A percentile compares a stretch with the other conserved stretches of the same genome.
Conservation (phyloP, 257 asterid species). For the Linaria vulgaris region DNA sequence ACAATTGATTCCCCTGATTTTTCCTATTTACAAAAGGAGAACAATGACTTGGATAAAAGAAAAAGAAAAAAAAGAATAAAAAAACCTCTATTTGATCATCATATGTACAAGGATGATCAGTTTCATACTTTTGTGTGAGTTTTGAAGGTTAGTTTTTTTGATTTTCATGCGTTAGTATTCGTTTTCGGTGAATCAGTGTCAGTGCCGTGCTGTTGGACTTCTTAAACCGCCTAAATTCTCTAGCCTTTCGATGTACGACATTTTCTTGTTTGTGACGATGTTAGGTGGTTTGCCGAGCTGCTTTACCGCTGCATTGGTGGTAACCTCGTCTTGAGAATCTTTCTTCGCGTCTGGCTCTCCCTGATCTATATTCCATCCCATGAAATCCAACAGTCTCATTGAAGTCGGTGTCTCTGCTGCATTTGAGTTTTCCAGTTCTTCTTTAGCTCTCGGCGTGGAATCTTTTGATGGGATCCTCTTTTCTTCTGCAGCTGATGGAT, state of each 20-base stretch:
- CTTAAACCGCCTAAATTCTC: slow-evolving; percentile 68
- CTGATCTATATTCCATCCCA: slow-evolving; percentile 45
- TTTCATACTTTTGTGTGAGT: background rate
- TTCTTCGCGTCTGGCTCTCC: slow-evolving; percentile 36
- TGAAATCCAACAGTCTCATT: slow-evolving; percentile 49
- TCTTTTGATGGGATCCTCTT: slow-evolving; percentile 38
- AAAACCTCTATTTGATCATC: slow-evolving; percentile 18
- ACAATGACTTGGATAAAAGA: background rate
- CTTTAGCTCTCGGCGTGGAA: slow-evolving; percentile 25
- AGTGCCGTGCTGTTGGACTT: slow-evolving; percentile 92
- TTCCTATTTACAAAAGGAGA: slow-evolving; percentile 27
- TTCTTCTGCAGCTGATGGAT: slow-evolving; percentile 36
- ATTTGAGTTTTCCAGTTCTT: slow-evolving; percentile 40
- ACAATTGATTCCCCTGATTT: slow-evolving; percentile 28
- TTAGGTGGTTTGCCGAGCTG: slow-evolving; percentile 35
- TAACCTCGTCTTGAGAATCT: slow-evolving; percentile 20
- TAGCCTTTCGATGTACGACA: slow-evolving; percentile 65
- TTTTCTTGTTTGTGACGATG: slow-evolving; percentile 48
- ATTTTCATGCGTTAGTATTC: slow-evolving; percentile 22
- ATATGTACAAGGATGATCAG: slow-evolving; percentile 24
- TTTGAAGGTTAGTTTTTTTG: slow-evolving; percentile 25
- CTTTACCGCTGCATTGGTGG: slow-evolving; percentile 6
- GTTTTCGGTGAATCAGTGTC: slow-evolving; percentile 23
- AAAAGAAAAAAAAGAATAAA: background rate
- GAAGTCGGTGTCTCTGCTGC: slow-evolving; percentile 39